Evolutionary conservation across 768 basidiomycete species (phyloP).

Genomic region (Tephrocybe rancida): DNA sequence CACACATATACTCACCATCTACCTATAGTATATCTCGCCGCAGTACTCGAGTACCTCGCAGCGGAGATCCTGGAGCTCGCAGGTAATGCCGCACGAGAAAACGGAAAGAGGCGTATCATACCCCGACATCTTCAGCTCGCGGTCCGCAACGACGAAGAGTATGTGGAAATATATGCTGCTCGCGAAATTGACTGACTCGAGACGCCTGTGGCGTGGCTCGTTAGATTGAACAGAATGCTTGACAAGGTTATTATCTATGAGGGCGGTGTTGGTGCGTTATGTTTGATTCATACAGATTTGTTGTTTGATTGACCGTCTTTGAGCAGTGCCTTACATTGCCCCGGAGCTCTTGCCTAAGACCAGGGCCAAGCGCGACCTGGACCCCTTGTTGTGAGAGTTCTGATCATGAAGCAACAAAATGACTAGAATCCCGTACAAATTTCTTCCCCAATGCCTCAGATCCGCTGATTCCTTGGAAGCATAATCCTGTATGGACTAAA

Average conservation of each 20-base stretch:
- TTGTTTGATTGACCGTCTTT: constrained; percentile 10
- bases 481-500: no score
- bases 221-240: constrained; percentile 57
- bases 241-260: constrained; percentile 71
- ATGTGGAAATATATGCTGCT: constrained; percentile 6
- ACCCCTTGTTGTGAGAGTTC: no score
- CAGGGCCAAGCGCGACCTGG: constrained; percentile 1
- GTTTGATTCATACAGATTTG: constrained; percentile 18
- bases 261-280: constrained; percentile 71
- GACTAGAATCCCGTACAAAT: no score
- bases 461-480: no score
- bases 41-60: constrained; percentile 84
- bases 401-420: no score
- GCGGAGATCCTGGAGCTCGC: constrained; percentile 89
- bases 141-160: constrained; percentile 79
- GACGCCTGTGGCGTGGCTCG: no score
- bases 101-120: constrained; percentile 83
- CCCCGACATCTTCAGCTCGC: constrained; percentile 84
- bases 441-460: no score
- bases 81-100: constrained; percentile 76
- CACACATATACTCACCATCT: neutral
- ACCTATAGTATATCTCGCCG: constrained; percentile 72
- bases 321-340: constrained; percentile 22
- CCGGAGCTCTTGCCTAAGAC: constrained; percentile 20
- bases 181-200: no score